These are phyloP conservation scores for Prunella vulgaris DNA, from an alignment of 257 asterid species.

Conservation along the genomic window DNA sequence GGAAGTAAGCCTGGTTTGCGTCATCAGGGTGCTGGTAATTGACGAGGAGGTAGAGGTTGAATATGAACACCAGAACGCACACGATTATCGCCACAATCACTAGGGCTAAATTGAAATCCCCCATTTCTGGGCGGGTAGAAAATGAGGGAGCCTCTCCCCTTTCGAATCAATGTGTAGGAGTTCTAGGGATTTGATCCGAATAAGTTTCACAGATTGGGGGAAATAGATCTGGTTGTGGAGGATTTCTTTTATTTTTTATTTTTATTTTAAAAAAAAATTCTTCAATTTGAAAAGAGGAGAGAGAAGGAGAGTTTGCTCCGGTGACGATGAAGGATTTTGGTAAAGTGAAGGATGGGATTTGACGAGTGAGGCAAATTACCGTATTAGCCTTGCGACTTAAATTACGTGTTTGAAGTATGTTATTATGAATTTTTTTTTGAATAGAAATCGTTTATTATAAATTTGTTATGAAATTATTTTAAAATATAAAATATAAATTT, in stretches of 20 bases:
- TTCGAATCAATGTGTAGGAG: constrained; percentile 27
- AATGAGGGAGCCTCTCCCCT: constrained; percentile 33
- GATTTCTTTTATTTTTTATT: background rate
- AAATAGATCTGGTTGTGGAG: constrained; percentile 16
- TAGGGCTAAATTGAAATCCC: constrained; percentile 85
- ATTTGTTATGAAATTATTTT: too few species aligned
- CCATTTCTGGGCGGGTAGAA: constrained; percentile 49
- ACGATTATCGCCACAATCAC: constrained; percentile 73
- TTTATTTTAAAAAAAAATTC: background rate
- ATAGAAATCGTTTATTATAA: too few species aligned
- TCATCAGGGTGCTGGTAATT: constrained; percentile 92
- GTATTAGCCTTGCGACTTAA: constrained; percentile 9
- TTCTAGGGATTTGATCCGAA: constrained; percentile 8
- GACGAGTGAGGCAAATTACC: constrained; percentile 13
- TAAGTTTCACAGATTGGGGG: constrained; percentile 12
- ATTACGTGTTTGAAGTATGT: background rate
- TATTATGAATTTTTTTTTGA: too few species aligned
- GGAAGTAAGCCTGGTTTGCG: constrained; percentile 82
- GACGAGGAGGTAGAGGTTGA: constrained; percentile 73
- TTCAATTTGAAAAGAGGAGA: constrained; percentile 7
- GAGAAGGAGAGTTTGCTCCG: constrained; percentile 26
- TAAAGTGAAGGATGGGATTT: constrained; percentile 8
- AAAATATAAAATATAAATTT: too few species aligned
- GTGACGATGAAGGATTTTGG: constrained; percentile 20
- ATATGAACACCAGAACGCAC: constrained; percentile 61